Evolutionary conservation across 345 rosid genomes (phyloP).

Genomic region (Salix exigua): DNA sequence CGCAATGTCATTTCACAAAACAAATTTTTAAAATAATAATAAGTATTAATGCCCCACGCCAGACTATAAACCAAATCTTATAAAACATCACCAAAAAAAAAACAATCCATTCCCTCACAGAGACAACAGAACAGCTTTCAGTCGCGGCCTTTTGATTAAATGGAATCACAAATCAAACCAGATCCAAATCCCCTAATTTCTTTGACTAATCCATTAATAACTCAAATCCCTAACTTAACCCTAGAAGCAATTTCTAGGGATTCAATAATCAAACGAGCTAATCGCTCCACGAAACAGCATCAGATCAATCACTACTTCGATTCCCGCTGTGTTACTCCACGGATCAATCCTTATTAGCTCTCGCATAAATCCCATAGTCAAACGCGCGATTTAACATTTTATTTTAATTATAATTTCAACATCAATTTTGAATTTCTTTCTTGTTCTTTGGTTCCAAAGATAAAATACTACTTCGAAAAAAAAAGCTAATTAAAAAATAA

Average conservation of each 20-base stretch:
- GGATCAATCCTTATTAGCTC: slow-evolving; percentile 16
- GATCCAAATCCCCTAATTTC: slow-evolving; percentile 18
- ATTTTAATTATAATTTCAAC: slow-evolving; percentile 1
- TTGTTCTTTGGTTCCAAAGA: not conserved
- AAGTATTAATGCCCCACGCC: not conserved
- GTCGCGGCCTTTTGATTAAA: slow-evolving; percentile 1
- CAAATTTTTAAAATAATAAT: not conserved
- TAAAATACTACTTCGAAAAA: not conserved
- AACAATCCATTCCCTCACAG: not conserved
- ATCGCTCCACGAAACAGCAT: not conserved
- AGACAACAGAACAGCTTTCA: not conserved
- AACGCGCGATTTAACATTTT: slow-evolving; percentile 11
- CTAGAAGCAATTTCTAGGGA: slow-evolving; percentile 16
- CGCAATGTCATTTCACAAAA: not conserved
- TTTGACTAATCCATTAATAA: not conserved
- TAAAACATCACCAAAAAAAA: not conserved
- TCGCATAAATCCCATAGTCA: slow-evolving; percentile 18
- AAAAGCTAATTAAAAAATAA: slow-evolving; percentile 4
- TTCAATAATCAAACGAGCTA: not conserved
- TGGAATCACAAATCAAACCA: slow-evolving; percentile 8
- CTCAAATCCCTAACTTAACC: slow-evolving; percentile 1
- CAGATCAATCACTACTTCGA: not conserved
- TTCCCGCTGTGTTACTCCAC: not conserved
- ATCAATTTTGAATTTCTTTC: not conserved
- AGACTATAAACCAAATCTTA: not conserved